Percentiles rank a stretch among this genome's conserved stretches.
phyloP scores from a whole-genome alignment of 306 rosid species.

The Arachis stenosperma region DNA sequence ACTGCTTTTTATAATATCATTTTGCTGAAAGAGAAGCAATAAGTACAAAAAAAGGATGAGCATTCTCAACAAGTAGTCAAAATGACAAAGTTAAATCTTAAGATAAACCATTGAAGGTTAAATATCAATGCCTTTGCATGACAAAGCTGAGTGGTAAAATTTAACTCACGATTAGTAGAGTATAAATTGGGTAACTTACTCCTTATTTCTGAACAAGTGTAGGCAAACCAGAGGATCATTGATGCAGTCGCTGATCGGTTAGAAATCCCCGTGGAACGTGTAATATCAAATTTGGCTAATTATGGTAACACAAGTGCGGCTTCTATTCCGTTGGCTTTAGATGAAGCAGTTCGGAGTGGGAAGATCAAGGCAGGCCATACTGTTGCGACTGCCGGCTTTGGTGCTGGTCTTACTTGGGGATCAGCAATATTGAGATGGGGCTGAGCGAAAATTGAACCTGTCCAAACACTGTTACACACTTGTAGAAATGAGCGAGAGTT shows the following conservation, averaged over 20 bases:
- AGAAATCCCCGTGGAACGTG: slow-evolving; percentile 75
- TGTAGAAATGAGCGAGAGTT: slow-evolving; percentile 32
- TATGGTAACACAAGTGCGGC: slow-evolving; percentile 97
- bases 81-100: too few relatives aligned
- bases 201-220: slow-evolving; percentile 35
- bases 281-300: slow-evolving; percentile 85
- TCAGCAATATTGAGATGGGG: slow-evolving; percentile 88
- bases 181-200: neutral
- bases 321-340: slow-evolving; percentile 91
- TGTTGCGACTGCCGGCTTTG: slow-evolving; percentile 89
- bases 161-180: slow-evolving; percentile 15
- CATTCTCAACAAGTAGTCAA: too few relatives aligned
- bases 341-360: slow-evolving; percentile 88
- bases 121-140: too few relatives aligned
- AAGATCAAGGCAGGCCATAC: slow-evolving; percentile 78
- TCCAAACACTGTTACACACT: slow-evolving; percentile 30
- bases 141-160: neutral
- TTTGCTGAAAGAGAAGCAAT: neutral
- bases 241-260: slow-evolving; percentile 85
- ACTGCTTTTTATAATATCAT: neutral
- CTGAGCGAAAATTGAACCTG: slow-evolving; percentile 45
- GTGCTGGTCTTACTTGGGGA: slow-evolving; percentile 97
- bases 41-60: too few relatives aligned
- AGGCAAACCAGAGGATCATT: slow-evolving; percentile 95
- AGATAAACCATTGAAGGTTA: too few relatives aligned